These are phyloP conservation scores for Arxiozyma heterogenica DNA, from an alignment of 1,139 yeast genomes.

Conservation along the genomic window DNA sequence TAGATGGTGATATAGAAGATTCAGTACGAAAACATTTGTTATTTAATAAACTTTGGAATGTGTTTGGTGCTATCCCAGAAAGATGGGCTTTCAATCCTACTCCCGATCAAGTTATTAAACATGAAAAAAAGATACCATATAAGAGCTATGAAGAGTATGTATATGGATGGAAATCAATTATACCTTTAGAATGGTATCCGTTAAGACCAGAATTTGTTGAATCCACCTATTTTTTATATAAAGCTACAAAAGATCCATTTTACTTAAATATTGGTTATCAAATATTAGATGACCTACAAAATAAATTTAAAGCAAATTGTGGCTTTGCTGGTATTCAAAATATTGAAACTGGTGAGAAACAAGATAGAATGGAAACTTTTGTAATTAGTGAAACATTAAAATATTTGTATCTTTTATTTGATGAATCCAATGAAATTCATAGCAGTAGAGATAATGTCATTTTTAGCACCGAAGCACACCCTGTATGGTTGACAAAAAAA, in stretches of 20 bases:
- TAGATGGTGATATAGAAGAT: slow-evolving; percentile 63
- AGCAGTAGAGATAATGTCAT: slow-evolving; percentile 47
- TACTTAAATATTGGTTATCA: slow-evolving; percentile 67
- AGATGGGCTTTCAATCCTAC: slow-evolving; percentile 54
- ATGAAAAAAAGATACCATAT: neutral
- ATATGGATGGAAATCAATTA: slow-evolving; percentile 6
- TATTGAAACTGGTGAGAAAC: slow-evolving; percentile 50
- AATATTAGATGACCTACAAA: slow-evolving; percentile 46
- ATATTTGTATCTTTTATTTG: slow-evolving; percentile 73
- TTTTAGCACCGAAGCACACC: slow-evolving; percentile 92
- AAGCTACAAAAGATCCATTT: slow-evolving; percentile 82
- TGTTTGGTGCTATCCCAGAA: slow-evolving; percentile 77
- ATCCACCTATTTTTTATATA: slow-evolving; percentile 72
- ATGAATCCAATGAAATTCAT: slow-evolving; percentile 51
- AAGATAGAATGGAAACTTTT: slow-evolving; percentile 86
- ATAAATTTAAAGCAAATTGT: slow-evolving; percentile 50
- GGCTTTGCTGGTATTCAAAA: slow-evolving; percentile 79
- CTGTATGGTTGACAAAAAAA: slow-evolving; percentile 51
- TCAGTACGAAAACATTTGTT: slow-evolving; percentile 57
- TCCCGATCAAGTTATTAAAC: neutral
- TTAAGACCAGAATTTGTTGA: slow-evolving; percentile 86
- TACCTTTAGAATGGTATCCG: slow-evolving; percentile 81
- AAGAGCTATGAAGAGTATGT: neutral
- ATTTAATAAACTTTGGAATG: slow-evolving; percentile 72
- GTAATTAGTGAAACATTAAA: slow-evolving; percentile 80